phyloP scores from a whole-genome alignment of 306 rosid genomes.

The Erythrophleum fordii region DNA sequence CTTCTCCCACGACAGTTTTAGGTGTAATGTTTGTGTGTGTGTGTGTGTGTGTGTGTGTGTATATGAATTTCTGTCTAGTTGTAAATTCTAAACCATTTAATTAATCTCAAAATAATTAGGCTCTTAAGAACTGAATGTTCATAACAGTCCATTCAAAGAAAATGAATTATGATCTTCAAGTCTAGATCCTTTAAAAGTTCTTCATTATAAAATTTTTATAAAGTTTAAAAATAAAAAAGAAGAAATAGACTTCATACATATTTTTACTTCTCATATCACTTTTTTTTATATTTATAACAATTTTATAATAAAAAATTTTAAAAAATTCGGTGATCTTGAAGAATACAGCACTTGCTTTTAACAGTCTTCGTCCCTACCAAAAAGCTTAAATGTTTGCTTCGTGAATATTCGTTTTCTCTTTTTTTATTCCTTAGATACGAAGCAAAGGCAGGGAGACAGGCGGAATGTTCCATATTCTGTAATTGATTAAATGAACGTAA shows the following conservation, averaged over 20 bases:
- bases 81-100: background rate
- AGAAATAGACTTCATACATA: too few relatives aligned
- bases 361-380: background rate
- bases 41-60: too few relatives aligned
- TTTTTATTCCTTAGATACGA: background rate
- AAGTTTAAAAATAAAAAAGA: too few relatives aligned
- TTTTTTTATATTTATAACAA: too few relatives aligned
- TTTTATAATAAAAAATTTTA: too few relatives aligned
- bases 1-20: background rate
- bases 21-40: background rate
- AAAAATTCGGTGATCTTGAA: too few relatives aligned
- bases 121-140: background rate
- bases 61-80: background rate
- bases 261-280: too few relatives aligned
- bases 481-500: too few relatives aligned
- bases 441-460: background rate
- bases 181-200: too few relatives aligned
- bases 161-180: too few relatives aligned
- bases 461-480: background rate
- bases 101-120: background rate
- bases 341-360: background rate
- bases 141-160: background rate
- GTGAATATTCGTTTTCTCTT: background rate
- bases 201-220: too few relatives aligned
- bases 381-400: background rate